These are phyloP conservation scores for Talaromyces ruber DNA, from an alignment of 495 filamentous ascomycete species.

Conservation along the genomic window DNA sequence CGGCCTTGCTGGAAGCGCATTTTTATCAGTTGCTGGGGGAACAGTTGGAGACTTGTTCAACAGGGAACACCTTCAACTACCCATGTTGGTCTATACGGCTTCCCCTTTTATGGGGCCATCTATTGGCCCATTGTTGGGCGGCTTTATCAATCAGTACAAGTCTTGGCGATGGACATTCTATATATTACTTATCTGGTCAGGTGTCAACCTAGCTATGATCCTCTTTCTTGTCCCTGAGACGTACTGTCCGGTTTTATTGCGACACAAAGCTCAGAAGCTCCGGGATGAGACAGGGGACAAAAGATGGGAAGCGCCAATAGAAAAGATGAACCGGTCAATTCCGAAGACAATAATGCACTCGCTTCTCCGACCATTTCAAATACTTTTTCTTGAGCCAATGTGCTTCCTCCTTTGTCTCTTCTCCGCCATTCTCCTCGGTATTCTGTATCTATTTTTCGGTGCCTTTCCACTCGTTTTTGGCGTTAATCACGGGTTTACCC, in stretches of 20 bases:
- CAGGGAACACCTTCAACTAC: conserved; percentile 60
- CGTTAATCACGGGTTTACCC: conserved; percentile 55
- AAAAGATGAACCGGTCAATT: too few relatives aligned
- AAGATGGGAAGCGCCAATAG: too few relatives aligned
- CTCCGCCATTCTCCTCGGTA: conserved; percentile 58
- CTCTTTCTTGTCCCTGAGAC: conserved; percentile 63
- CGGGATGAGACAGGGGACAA: conserved; percentile 49
- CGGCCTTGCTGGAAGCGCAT: conserved; percentile 78
- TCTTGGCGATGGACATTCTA: conserved; percentile 68
- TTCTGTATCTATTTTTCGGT: conserved; percentile 77
- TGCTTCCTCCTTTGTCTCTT: conserved; percentile 57
- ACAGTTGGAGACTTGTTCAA: conserved; percentile 86
- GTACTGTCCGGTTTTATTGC: conserved; percentile 56
- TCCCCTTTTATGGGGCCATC: conserved; percentile 65
- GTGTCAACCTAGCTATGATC: conserved; percentile 40
- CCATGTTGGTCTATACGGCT: conserved; percentile 72
- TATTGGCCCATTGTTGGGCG: conserved; percentile 39
- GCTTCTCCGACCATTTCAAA: conserved; percentile 60
- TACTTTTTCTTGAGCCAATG: conserved; percentile 67
- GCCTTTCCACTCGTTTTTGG: conserved; percentile 65
- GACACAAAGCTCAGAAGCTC: conserved; percentile 49
- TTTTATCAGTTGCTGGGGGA: conserved; percentile 82
- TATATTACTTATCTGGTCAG: conserved; percentile 58
- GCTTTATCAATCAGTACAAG: conserved; percentile 54
- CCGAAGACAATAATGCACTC: conserved; percentile 13